Evolutionary conservation across 2,329 filamentous ascomycete species (phyloP), one percentile per base, ranked within the genome.

Genomic region (Penicillium thymicola): DNA sequence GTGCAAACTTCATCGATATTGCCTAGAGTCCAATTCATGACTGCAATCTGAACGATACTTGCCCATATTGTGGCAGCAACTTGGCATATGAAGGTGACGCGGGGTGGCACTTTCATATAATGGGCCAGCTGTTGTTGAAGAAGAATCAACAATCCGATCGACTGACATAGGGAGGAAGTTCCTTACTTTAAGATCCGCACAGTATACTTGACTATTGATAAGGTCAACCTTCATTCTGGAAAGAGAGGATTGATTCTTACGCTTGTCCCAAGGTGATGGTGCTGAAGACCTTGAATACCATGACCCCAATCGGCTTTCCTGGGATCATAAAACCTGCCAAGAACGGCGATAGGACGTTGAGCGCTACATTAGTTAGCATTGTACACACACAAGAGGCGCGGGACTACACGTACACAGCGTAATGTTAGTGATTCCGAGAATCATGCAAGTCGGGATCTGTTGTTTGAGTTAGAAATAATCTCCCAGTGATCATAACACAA

Each of bases 71-170:
- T 77, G 0, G 79, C 78, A 30, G 77, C 67, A 0, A 79, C 72
- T 59, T 82, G 79, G n/a, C 75, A 78, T 65, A 70, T 74, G 63
- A 81, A 81, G 21, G 79, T 79, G 10, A 76, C 73, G 6, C 75
- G 70, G 4, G 78, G 80, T 0, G 79, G 69, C 4, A 71, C 51
- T 55, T 71, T 71, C 66, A 68, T 67, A 34, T 68, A 68, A 41
- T 67, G 65, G 3, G 59, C 65, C 14, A 67, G 43, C 64, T 44
- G 7, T 44, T 65, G 38, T 45, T 14, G n/a, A 21, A 46, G 27
- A 42, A 51, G 11, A 50, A 38, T 27, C 45, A 18, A 40, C 34
- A 44, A 25, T 25, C 6, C 11, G 3, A 4, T 13, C 14, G 13
- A 23, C 21, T 51, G 30, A 23, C 7, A 41, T n/a, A 13, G 16